Conservation (phyloP, 257 asterid genomes). For the Jaltomata sinuosa region DNA sequence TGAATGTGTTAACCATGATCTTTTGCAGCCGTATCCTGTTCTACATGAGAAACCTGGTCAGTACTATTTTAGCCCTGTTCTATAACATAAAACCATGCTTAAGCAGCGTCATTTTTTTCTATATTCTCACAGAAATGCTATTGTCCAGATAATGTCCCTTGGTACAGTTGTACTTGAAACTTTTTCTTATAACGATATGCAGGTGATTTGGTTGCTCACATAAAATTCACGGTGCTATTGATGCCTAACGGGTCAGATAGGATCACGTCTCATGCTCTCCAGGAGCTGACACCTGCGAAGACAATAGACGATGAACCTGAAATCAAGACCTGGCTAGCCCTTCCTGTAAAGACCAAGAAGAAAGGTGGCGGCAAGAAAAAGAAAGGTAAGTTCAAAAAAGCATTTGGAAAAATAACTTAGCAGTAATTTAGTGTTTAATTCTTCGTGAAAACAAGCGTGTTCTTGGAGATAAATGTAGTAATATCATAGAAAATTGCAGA, state of each 20-base stretch:
- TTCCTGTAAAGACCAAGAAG: conserved; percentile 69
- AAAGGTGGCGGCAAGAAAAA: conserved; percentile 95
- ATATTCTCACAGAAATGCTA: neutral
- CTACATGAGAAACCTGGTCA: conserved; percentile 90
- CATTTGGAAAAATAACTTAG: neutral
- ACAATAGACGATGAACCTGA: conserved; percentile 60
- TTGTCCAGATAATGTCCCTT: neutral
- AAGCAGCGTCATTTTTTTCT: neutral
- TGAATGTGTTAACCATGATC: conserved; percentile 91
- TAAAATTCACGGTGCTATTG: conserved; percentile 77
- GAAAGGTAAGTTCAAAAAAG: conserved; percentile 46
- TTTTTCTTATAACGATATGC: conserved; percentile 10
- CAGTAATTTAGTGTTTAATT: neutral
- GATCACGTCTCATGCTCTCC: conserved; percentile 69
- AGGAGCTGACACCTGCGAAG: conserved; percentile 70
- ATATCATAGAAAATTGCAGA: neutral
- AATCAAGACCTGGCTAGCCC: conserved; percentile 73
- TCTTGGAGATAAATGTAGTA: neutral
- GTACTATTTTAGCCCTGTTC: neutral
- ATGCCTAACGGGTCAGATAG: conserved; percentile 97
- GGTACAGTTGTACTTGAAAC: neutral
- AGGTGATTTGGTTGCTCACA: conserved; percentile 92
- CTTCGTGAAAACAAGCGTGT: neutral
- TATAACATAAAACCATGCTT: neutral
- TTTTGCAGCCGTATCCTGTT: conserved; percentile 92